Percentiles rank a stretch among this genome's conserved stretches.
These are phyloP conservation scores for Phaeosphaeria sp. DNA, from an alignment of 2,329 filamentous ascomycete genomes.

Conservation along the genomic window DNA sequence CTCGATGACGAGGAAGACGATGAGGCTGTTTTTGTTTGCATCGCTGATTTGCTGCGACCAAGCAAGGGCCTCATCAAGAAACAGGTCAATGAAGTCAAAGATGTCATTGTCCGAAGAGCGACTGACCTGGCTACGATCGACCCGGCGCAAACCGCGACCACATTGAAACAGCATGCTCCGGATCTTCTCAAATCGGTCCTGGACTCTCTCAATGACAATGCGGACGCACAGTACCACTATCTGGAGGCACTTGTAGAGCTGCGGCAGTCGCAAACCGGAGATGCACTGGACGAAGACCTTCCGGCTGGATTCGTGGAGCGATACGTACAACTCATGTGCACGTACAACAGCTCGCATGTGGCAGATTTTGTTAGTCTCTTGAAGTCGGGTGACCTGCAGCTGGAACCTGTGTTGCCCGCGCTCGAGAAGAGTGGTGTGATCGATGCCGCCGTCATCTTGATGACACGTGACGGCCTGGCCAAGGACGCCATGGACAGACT, in stretches of 20 bases:
- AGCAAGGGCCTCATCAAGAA: constrained; percentile 69
- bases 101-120: constrained; percentile 70
- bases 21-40: constrained; percentile 77
- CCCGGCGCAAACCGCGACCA: constrained; percentile 68
- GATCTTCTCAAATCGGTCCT: constrained; percentile 73
- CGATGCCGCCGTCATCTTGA: constrained; percentile 89
- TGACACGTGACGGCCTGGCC: constrained; percentile 87
- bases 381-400: constrained; percentile 76
- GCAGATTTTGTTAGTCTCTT: constrained; percentile 81
- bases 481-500: constrained; percentile 84
- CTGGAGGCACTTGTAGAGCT: constrained; percentile 78
- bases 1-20: constrained; percentile 85
- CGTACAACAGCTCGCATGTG: constrained; percentile 80
- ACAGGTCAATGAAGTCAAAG: constrained; percentile 74
- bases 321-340: constrained; percentile 92
- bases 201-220: constrained; percentile 65
- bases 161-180: constrained; percentile 66
- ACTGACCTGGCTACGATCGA: constrained; percentile 71
- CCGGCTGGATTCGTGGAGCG: constrained; percentile 73
- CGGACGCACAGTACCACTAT: constrained; percentile 76
- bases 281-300: constrained; percentile 29
- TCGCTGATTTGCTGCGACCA: constrained; percentile 75
- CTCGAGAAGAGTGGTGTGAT: constrained; percentile 91
- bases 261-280: constrained; percentile 22
- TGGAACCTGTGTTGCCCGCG: constrained; percentile 81